Percentiles rank a stretch among this genome's conserved stretches.
These are phyloP conservation scores for Neonectria punicea DNA, from an alignment of 2,329 filamentous ascomycete species.

Conservation along the genomic window DNA sequence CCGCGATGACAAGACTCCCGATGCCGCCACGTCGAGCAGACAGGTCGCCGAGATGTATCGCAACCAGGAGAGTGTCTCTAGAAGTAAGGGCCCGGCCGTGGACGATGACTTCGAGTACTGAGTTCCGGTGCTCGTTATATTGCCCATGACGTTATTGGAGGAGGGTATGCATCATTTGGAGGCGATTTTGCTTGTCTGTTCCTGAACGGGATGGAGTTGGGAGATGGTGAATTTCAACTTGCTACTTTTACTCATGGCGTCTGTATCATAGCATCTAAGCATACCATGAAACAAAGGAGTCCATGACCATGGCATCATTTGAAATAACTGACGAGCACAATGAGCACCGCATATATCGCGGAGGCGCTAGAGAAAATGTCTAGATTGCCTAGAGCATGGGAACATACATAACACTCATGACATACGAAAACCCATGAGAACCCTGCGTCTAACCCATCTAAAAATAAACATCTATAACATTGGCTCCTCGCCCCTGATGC, in stretches of 20 bases:
- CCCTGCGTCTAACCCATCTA: conserved; percentile 20
- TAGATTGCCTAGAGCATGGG: neutral
- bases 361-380: neutral
- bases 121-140: neutral
- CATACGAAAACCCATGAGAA: conserved; percentile 4
- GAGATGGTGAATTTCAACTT: neutral
- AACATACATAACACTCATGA: conserved; percentile 6
- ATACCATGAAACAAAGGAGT: conserved; percentile 7
- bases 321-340: neutral
- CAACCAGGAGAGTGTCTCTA: conserved; percentile 89
- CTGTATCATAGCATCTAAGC: conserved; percentile 10
- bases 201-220: neutral
- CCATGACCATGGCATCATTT: neutral
- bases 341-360: neutral
- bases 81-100: conserved; percentile 85
- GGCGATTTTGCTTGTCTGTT: neutral
- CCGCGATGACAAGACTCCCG: conserved; percentile 94
- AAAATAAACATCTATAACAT: conserved; percentile 37
- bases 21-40: conserved; percentile 83
- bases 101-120: conserved; percentile 99
- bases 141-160: neutral
- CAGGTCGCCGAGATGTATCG: conserved; percentile 98
- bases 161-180: neutral
- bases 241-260: neutral
- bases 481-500: conserved; percentile 40